Evolutionary conservation across 1,284 basidiomycete genomes (phyloP), one percentile per base, ranked within the genome.

Genomic region (Malassezia sp.): DNA sequence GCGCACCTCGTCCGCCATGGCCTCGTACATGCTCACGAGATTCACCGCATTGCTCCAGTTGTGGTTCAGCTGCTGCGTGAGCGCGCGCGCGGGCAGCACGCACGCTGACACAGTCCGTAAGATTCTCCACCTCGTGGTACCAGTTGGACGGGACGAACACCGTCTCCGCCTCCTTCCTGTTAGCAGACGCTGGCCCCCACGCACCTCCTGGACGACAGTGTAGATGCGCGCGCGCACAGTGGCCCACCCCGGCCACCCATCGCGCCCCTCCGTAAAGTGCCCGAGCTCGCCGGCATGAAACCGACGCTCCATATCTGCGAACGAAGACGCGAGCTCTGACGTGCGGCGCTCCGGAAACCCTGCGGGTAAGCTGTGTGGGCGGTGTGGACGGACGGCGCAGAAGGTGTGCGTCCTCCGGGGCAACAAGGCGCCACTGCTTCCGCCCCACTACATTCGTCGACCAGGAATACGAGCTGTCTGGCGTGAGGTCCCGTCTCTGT

Each of bases 371-470:
- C 30, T n/a, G n/a, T n/a, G n/a, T 35, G 17, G 28, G 28, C 23
- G 7, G 17, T 6, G 5, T 10, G 8, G 17, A 50, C 44, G 42
- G 38, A 39, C 54, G 59, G 1, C 63, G 61, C 9, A 74, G 49
- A 17, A 56, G 34, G 9, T 61, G 56, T 0, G 72, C 58, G 10
- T 57, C 48, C 0, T 56, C 58, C 0, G 78, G 77, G 6, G 75
- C 74, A 47, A 77, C 76, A 4, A 79, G 58, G 62, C 72, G 73
- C 78, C 78, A 79, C 6, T 70, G 45, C 53, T 79, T 79, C 6
- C 72, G 58, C 0, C 78, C 78, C 14, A 74, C 68, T 5, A 78
- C 59, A 56, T 79, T 78, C 2, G 76, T 75, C 5, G 74, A 75
- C 75, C 77, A 78, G 14, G 75, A 77, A 58, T 78, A 78, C 11